Base-by-base conservation (phyloP, 768 basidiomycete species). In the Pleurotus tuoliensis region DNA sequence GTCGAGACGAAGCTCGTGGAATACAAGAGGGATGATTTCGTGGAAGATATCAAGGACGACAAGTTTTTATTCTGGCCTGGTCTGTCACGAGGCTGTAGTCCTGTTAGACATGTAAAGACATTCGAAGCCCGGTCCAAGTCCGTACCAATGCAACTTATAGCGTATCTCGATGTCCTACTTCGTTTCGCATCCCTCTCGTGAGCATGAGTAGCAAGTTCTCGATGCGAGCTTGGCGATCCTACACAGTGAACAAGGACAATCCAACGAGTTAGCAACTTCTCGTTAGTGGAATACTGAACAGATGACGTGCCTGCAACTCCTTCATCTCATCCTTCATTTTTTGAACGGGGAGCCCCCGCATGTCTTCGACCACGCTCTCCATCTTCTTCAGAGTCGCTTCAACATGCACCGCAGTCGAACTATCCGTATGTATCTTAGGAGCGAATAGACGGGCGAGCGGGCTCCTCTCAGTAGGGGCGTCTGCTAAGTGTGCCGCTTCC, bases 171-270 rank as follows among this genome's bases (percentile, higher is more conserved):
- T 52, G 67, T 64, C 56, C 51, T 11, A 53, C 2, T 40, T 80
- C 80, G 56, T 78, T 81, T 58, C 86, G 73, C 82, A 84, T 82
- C 0, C 82, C 82, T 44, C 86, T 75, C 5, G 88, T 89, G 58
- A 92, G 74, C 70, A 80, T 81, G 51, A 90, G 66, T 41, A 92
- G 62, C 43, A 92, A 71, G 50, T 80, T 81, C 68, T 92, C 90
- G 59, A 92, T 92, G 38, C 90, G 80, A 15, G 84, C 83, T 71
- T 92, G 90, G 46, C 87, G 85, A 56, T 89, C 83, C 83, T 87
- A 59, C 25, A 58, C 45, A 11, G 30, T 15, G 24, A 18, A 38
- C 47, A 16, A 41, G 43, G 40, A 45, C 39, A 56, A 25, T 0
- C 20, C 57, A 53, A 22, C 47, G 46, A 13, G 13, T 47, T 48